Evolutionary conservation across 2,329 filamentous ascomycete species (phyloP), one percentile per base, ranked within the genome.

Genomic region (Ophiognomonia clavigignenti-juglandacearum): DNA sequence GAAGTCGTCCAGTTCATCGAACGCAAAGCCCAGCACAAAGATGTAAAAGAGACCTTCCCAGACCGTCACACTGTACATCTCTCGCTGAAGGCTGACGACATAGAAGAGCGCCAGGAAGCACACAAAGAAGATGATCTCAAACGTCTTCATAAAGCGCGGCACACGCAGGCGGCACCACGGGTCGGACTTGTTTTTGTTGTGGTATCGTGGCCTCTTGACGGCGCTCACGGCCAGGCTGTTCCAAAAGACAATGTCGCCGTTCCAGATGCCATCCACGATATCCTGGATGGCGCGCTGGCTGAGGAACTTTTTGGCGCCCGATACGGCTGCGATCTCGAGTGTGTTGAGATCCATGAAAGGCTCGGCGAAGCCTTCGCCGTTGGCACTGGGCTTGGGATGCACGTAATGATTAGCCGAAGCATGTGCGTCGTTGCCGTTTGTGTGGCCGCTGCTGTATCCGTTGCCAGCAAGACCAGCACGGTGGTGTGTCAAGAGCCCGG

Each of bases 171-270:
- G 74, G 47, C 79, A 83, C 61, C 83, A 86, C 2, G 79, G 80
- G 58, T 86, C 82, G 20, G 77, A 13, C 26, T 70, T 74, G 51
- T 69, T 73, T 11, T 61, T 63, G 58, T 83, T 84, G 61, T 87
- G 88, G 44, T 83, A 73, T 31, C 79, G 79, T 4, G 85, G 79
- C 50, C 78, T 78, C 61, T 88, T 88, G 27, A 68, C 74, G 0
- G 84, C 80, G 50, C 81, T 68, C 4, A 82, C 74, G 36, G 74
- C 80, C 23, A 89, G 68, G 5, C 72, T 76, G 50, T 85, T 80
- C 85, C 85, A 88, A 61, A 89, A 88, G 26, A 86, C 78, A 49
- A 89, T 86, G 44, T 86, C 78, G 22, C 85, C 85, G 51, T 77
- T 75, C 84, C 85, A 88, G 43, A 88, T 82, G 24, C 82, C 80